A percentile compares a stretch with the other conserved stretches of the same genome.
These are phyloP conservation scores for Cyclanthera cordifolia DNA, from an alignment of 306 rosid species.

Conservation along the genomic window DNA sequence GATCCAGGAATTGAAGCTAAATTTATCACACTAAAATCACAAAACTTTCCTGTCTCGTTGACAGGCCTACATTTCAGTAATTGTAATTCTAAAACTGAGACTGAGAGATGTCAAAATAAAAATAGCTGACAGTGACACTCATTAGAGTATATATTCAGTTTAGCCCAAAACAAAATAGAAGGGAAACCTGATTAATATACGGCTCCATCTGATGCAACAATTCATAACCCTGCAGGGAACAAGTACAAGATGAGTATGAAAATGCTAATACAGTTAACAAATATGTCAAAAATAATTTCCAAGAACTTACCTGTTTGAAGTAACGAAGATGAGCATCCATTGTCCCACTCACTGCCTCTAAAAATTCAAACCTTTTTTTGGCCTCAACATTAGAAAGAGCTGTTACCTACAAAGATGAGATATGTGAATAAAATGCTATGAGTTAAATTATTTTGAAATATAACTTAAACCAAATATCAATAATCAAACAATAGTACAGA, in stretches of 20 bases:
- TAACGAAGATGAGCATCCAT: constrained; percentile 99
- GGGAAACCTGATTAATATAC: constrained; percentile 85
- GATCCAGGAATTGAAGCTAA: neutral
- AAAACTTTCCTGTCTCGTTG: neutral
- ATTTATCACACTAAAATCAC: neutral
- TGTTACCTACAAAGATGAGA: constrained; percentile 51
- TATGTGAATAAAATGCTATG: neutral
- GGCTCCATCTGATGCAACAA: constrained; percentile 66
- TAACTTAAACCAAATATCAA: neutral
- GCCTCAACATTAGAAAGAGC: constrained; percentile 93
- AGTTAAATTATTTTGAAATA: constrained; percentile 11
- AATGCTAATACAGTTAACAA: neutral
- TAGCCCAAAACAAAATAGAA: neutral
- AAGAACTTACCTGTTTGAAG: constrained; percentile 68
- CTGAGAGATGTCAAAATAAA: neutral
- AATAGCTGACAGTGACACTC: neutral
- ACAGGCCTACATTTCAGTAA: neutral
- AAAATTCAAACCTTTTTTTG: constrained; percentile 91
- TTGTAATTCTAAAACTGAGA: neutral
- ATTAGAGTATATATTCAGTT: neutral
- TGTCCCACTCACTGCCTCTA: constrained; percentile 99
- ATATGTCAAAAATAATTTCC: neutral
- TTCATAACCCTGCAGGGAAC: constrained; percentile 38
- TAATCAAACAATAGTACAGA: neutral
- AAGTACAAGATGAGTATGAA: constrained; percentile 3